Percentiles rank a stretch among this genome's conserved stretches.
Conservation (phyloP, 805 yeast genomes). For the Candida alai region DNA sequence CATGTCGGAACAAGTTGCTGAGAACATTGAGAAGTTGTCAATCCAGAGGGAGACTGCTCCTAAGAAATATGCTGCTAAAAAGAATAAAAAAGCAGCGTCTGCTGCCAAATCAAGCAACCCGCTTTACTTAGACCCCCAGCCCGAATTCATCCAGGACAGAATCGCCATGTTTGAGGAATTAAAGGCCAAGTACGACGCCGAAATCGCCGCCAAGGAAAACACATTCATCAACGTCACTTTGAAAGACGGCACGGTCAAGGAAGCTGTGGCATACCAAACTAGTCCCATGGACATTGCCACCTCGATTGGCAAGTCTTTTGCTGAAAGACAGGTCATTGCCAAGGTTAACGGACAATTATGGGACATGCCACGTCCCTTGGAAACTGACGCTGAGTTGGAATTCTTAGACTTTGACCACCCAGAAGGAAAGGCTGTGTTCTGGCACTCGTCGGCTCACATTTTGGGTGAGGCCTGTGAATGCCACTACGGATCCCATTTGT, state of each 20-base stretch:
- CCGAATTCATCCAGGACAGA: slow-evolving; percentile 80
- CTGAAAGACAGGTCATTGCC: slow-evolving; percentile 86
- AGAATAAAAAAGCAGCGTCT: slow-evolving; percentile 23
- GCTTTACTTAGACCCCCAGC: slow-evolving; percentile 64
- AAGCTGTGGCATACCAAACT: slow-evolving; percentile 85
- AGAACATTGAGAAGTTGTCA: slow-evolving; percentile 44
- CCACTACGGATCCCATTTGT: slow-evolving; percentile 88
- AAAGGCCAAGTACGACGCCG: slow-evolving; percentile 72
- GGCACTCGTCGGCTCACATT: slow-evolving; percentile 99
- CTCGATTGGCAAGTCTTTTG: slow-evolving; percentile 79
- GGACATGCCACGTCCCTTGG: slow-evolving; percentile 95
- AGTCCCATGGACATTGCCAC: slow-evolving; percentile 83
- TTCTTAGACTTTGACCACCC: slow-evolving; percentile 87
- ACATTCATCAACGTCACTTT: slow-evolving; percentile 69
- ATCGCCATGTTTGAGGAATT: slow-evolving; percentile 74
- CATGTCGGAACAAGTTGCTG: slow-evolving; percentile 13
- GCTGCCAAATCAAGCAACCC: slow-evolving; percentile 35
- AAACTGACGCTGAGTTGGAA: slow-evolving; percentile 63
- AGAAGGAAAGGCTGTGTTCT: slow-evolving; percentile 94
- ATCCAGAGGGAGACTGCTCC: slow-evolving; percentile 33
- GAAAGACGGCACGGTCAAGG: slow-evolving; percentile 79
- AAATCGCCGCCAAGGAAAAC: slow-evolving; percentile 56
- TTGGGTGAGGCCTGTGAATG: slow-evolving; percentile 98
- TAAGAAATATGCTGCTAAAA: slow-evolving; percentile 43
- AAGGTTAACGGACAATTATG: slow-evolving; percentile 87